These are phyloP conservation scores for Blastocystis sp. DNA, from an alignment of 352 stramenopile genomes.

Conservation along the genomic window DNA sequence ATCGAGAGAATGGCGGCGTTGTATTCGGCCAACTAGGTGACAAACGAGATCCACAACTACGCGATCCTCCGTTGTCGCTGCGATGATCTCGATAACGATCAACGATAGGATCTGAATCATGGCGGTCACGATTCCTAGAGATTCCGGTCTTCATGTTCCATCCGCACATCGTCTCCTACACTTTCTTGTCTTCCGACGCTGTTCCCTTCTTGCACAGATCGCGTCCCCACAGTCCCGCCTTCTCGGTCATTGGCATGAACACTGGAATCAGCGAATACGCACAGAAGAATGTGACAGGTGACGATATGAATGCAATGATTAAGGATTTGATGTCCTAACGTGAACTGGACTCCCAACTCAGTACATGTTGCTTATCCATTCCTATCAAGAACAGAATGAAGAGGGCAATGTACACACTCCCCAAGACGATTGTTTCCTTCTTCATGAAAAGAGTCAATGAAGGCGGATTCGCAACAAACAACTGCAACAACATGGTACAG, in stretches of 20 bases:
- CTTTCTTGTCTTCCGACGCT: slow-evolving; percentile 17
- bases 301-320: neutral
- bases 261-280: slow-evolving; percentile 59
- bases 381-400: neutral
- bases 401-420: neutral
- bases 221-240: slow-evolving; percentile 71
- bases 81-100: slow-evolving; percentile 32
- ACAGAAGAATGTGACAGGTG: neutral
- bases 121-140: slow-evolving; percentile 62
- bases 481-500: neutral
- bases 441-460: neutral
- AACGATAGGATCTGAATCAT: slow-evolving; percentile 28
- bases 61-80: neutral
- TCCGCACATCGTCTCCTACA: neutral
- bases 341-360: neutral
- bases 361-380: neutral
- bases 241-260: slow-evolving; percentile 67
- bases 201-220: slow-evolving; percentile 82
- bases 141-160: neutral
- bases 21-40: slow-evolving; percentile 62
- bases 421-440: neutral
- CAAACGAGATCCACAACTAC: neutral
- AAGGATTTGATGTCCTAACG: neutral
- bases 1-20: slow-evolving; percentile 66
- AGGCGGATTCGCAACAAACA: neutral